Conservation (phyloP, 306 rosid species). For the Medicago ruthenica region DNA sequence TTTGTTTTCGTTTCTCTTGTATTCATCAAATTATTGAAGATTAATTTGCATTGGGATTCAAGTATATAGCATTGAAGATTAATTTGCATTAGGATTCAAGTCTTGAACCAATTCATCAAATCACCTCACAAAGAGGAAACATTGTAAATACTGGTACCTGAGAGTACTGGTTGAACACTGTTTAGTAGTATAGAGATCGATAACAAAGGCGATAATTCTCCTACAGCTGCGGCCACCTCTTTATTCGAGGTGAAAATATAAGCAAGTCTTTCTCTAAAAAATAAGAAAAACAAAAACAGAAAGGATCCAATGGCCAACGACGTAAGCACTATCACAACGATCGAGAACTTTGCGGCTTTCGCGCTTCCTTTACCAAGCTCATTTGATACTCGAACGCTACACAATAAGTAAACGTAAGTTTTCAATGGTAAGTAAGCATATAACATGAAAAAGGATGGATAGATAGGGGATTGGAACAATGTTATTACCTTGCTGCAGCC, state of each 20-base stretch:
- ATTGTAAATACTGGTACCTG: slow-evolving; percentile 44
- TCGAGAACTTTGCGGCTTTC: slow-evolving; percentile 59
- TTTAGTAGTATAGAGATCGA: slow-evolving; percentile 62
- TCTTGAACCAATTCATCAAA: neutral
- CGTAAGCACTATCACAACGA: slow-evolving; percentile 50
- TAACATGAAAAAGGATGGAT: slow-evolving; percentile 2
- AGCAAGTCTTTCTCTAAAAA: slow-evolving; percentile 53
- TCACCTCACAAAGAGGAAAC: neutral
- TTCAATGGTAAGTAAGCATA: neutral
- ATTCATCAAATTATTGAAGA: neutral
- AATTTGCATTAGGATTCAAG: slow-evolving; percentile 2
- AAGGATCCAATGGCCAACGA: slow-evolving; percentile 48
- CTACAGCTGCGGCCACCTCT: slow-evolving; percentile 52
- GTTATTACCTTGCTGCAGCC: slow-evolving; percentile 53
- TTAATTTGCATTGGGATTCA: neutral
- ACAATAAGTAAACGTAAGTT: slow-evolving; percentile 1
- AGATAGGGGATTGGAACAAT: slow-evolving; percentile 2
- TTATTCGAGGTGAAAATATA: slow-evolving; percentile 51
- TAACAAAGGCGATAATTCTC: slow-evolving; percentile 56
- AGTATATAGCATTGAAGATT: neutral
- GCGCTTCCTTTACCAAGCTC: slow-evolving; percentile 69
- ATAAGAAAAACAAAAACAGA: slow-evolving; percentile 53
- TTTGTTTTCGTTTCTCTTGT: neutral
- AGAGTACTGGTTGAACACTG: slow-evolving; percentile 65
- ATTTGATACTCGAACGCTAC: slow-evolving; percentile 66